Evolutionary conservation across 345 rosid species (phyloP).

Genomic region (Barbarea vulgaris): DNA sequence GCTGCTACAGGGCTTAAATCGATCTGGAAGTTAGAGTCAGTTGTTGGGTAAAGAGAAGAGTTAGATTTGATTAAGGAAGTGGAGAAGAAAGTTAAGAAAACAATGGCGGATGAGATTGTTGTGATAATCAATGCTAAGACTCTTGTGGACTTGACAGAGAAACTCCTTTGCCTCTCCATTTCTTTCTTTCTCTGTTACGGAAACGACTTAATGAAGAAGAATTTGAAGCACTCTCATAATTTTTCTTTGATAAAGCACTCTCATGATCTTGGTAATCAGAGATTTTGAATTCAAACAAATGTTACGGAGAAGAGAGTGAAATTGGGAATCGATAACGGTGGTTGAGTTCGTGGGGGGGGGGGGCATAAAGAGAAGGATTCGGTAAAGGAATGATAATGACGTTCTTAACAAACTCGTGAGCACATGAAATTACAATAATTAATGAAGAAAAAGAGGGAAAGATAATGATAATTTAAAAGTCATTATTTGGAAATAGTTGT

Average conservation of each 20-base stretch:
- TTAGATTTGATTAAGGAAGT: constrained; percentile 55
- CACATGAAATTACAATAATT: constrained; percentile 32
- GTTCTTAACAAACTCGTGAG: constrained; percentile 34
- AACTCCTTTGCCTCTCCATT: constrained; percentile 89
- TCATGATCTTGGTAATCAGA: background rate
- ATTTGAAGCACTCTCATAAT: background rate
- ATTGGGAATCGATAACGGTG: constrained; percentile 25
- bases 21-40: constrained; percentile 30
- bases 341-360: constrained; percentile 28
- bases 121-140: constrained; percentile 53
- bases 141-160: constrained; percentile 66
- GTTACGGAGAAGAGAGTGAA: background rate
- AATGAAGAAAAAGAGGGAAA: constrained; percentile 1
- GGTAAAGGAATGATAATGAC: constrained; percentile 31
- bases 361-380: constrained; percentile 28
- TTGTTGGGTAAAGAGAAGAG: constrained; percentile 42
- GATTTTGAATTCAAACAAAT: background rate
- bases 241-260: too few species aligned
- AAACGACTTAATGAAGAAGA: constrained; percentile 1
- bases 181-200: background rate
- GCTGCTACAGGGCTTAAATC: constrained; percentile 21
- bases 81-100: constrained; percentile 60
- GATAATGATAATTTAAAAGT: constrained; percentile 28
- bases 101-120: constrained; percentile 56
- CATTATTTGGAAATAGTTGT: constrained; percentile 9